A percentile compares a stretch with the other conserved stretches of the same genome.
These are phyloP conservation scores for Calonectria ilicicola DNA, from an alignment of 2,329 filamentous ascomycete species.

Conservation along the genomic window DNA sequence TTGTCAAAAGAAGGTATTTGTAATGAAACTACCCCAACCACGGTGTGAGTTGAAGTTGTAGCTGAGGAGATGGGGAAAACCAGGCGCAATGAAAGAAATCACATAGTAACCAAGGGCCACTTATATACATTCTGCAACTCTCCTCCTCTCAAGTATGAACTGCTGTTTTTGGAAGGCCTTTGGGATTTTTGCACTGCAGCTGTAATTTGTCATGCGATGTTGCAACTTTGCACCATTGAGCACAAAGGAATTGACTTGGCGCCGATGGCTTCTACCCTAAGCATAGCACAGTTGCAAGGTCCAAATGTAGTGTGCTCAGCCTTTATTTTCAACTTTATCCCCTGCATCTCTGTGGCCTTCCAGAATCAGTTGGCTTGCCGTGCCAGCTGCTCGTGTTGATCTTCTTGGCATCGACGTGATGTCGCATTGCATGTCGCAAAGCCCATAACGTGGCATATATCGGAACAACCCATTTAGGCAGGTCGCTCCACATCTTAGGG, in stretches of 20 bases:
- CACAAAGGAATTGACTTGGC: neutral
- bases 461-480: constrained; percentile 5
- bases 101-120: neutral
- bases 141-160: neutral
- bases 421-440: constrained; percentile 9
- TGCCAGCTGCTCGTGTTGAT: neutral
- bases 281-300: neutral
- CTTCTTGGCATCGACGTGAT: neutral
- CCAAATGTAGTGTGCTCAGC: neutral
- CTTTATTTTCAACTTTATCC: constrained; percentile 1
- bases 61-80: neutral
- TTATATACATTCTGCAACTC: neutral
- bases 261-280: neutral
- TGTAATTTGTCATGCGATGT: neutral
- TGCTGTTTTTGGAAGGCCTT: neutral
- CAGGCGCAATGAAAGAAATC: neutral
- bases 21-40: neutral
- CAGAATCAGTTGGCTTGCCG: neutral
- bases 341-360: neutral
- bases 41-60: neutral
- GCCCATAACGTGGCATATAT: neutral
- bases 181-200: neutral
- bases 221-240: neutral
- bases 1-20: neutral
- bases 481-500: neutral